A percentile compares a stretch with the other conserved stretches of the same genome.
Conservation (phyloP, 257 asterid species). For the Forsythia suspensa region DNA sequence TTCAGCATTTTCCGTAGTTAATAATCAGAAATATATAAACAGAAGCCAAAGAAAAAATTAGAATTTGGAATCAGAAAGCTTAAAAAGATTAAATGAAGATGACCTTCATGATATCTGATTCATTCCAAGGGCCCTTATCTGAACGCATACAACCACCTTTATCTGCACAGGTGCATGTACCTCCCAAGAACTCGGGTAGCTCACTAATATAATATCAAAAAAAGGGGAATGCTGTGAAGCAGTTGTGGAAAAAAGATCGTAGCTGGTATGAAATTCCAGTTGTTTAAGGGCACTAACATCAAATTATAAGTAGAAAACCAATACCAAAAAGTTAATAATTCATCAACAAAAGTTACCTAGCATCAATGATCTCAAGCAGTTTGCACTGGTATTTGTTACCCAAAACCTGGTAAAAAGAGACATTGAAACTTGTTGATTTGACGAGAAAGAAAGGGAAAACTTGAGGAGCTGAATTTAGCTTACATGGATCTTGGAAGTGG, state of each 20-base stretch:
- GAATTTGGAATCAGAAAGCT: not conserved
- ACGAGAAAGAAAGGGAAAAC: not conserved
- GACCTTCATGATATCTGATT: conserved; percentile 87
- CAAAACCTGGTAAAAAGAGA: conserved; percentile 55
- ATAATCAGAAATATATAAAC: not conserved
- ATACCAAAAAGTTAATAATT: not conserved
- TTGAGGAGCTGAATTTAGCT: conserved; percentile 16
- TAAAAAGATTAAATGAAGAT: not conserved
- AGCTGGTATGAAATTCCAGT: not conserved
- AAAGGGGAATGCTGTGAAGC: not conserved
- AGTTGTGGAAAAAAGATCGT: not conserved
- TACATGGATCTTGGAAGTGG: conserved; percentile 92
- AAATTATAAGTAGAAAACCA: not conserved
- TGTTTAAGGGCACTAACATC: not conserved
- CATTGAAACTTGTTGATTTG: not conserved
- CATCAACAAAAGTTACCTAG: conserved; percentile 48
- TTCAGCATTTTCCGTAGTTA: conserved; percentile 12
- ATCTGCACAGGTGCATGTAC: conserved; percentile 86
- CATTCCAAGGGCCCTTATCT: conserved; percentile 98
- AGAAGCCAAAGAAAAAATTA: not conserved
- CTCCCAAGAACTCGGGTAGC: conserved; percentile 94
- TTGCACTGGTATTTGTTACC: conserved; percentile 92
- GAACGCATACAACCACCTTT: conserved; percentile 90
- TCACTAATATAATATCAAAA: conserved; percentile 55
- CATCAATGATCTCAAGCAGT: conserved; percentile 87